Evolutionary conservation across 2,329 filamentous ascomycete genomes (phyloP).

Genomic region (Claviceps africana): DNA sequence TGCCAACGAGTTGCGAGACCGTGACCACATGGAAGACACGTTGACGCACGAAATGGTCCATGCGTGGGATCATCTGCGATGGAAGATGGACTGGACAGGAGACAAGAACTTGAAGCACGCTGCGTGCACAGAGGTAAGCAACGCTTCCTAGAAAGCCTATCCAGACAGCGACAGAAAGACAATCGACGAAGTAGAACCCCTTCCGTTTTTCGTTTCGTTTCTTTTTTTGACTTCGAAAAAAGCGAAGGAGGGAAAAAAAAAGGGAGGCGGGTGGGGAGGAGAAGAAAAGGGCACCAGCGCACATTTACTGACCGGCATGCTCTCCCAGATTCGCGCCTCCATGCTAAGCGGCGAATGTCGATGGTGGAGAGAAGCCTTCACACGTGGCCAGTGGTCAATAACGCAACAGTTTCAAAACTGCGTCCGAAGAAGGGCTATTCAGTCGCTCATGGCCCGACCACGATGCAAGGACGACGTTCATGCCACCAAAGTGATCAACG

Average conservation of each 20-base stretch:
- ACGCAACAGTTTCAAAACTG: conserved; percentile 92
- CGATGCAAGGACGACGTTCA: conserved; percentile 75
- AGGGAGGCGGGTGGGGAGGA: background rate
- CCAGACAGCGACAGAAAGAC: background rate
- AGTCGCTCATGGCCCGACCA: conserved; percentile 66
- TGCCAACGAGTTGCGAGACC: conserved; percentile 74
- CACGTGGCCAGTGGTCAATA: conserved; percentile 70
- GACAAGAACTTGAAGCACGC: conserved; percentile 68
- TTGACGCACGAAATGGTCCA: conserved; percentile 97
- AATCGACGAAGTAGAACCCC: no score
- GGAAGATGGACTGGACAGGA: conserved; percentile 71
- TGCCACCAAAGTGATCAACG: conserved; percentile 76
- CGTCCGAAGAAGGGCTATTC: conserved; percentile 65
- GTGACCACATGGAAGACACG: conserved; percentile 80
- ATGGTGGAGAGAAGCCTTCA: conserved; percentile 76
- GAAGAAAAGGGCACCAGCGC: background rate
- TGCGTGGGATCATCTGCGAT: conserved; percentile 83
- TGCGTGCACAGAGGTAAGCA: conserved; percentile 74
- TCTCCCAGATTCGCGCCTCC: conserved; percentile 66
- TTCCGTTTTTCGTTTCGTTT: no score
- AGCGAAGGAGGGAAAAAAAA: background rate
- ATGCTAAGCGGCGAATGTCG: conserved; percentile 90
- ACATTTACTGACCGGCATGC: background rate
- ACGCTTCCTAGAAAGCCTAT: background rate
- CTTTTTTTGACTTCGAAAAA: background rate